Evolutionary conservation across 805 yeast species (phyloP).

Genomic region (Kuraishia cidri): DNA sequence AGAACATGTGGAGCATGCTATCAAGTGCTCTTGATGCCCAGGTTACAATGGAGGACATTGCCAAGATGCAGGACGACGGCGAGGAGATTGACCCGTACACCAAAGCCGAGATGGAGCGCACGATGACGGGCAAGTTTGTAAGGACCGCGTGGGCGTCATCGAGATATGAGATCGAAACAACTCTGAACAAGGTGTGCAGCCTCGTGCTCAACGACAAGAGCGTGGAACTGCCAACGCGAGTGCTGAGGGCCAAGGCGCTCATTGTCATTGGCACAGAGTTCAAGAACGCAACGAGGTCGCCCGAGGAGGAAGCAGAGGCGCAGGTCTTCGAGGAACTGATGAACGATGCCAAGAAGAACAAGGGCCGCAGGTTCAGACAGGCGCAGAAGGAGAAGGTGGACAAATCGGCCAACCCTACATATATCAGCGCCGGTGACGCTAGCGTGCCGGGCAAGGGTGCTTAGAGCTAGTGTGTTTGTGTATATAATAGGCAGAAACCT

Average conservation of each 20-base stretch:
- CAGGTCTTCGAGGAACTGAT: constrained; percentile 60
- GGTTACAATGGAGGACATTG: constrained; percentile 63
- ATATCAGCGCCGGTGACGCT: constrained; percentile 1
- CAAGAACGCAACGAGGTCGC: constrained; percentile 46
- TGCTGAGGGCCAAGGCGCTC: constrained; percentile 57
- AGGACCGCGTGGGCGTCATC: constrained; percentile 86
- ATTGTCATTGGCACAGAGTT: constrained; percentile 57
- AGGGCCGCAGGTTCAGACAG: constrained; percentile 15
- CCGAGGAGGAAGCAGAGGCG: constrained; percentile 68
- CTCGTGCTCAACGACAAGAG: constrained; percentile 49
- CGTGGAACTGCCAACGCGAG: constrained; percentile 32
- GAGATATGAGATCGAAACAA: constrained; percentile 67
- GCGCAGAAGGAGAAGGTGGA: background rate
- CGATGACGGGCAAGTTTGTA: constrained; percentile 68
- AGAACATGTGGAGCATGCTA: constrained; percentile 64
- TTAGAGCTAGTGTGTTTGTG: background rate
- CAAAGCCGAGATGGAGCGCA: constrained; percentile 60
- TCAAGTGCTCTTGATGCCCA: constrained; percentile 75
- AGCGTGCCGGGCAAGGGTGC: background rate
- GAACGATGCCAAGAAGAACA: constrained; percentile 20
- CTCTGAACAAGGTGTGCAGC: constrained; percentile 66
- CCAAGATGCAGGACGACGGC: constrained; percentile 48
- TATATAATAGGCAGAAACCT: background rate
- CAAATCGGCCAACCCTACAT: background rate
- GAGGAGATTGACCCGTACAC: constrained; percentile 32